Percentiles rank a stretch among this genome's conserved stretches.
Conservation (phyloP, 2,329 filamentous ascomycete genomes). For the Myriosclerotinia duriaeana region DNA sequence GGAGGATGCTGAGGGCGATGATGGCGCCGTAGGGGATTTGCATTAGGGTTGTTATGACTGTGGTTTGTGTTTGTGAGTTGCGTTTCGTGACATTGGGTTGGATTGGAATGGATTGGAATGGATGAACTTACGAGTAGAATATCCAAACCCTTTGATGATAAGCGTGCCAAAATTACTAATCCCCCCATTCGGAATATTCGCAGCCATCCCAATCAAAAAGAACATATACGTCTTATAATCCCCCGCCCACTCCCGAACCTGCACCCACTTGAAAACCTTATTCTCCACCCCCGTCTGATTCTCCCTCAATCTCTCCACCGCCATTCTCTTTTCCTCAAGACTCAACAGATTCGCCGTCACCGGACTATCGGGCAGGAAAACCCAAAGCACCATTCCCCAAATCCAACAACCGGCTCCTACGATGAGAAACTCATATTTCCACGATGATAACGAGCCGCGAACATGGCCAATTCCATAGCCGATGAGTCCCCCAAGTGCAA, state of each 20-base stretch:
- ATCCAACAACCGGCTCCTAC: conserved; percentile 44
- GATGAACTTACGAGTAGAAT: conserved; percentile 39
- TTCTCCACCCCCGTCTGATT: conserved; percentile 39
- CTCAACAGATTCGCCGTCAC: conserved; percentile 31
- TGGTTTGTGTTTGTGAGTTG: neutral
- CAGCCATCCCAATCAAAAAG: conserved; percentile 51
- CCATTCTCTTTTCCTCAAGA: conserved; percentile 36
- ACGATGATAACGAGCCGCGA: conserved; percentile 48
- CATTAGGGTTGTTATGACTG: conserved; percentile 52
- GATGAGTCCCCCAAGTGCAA: conserved; percentile 56
- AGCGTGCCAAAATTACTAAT: conserved; percentile 57
- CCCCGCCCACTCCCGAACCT: conserved; percentile 27
- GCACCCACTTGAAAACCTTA: conserved; percentile 43
- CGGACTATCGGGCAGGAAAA: conserved; percentile 33
- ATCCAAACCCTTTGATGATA: conserved; percentile 55
- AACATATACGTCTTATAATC: conserved; percentile 33
- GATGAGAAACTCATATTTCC: conserved; percentile 59
- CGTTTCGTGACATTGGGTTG: too few relatives aligned
- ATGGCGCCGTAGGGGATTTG: conserved; percentile 56
- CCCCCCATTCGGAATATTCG: conserved; percentile 55
- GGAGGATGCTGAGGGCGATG: conserved; percentile 55
- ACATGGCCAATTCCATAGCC: conserved; percentile 58
- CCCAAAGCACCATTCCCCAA: conserved; percentile 42
- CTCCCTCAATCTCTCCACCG: conserved; percentile 43
- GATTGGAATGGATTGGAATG: neutral